A percentile compares a stretch with the other conserved stretches of the same genome.
These are phyloP conservation scores for Microcera coccophila DNA, from an alignment of 2,329 filamentous ascomycete species.

Conservation along the genomic window DNA sequence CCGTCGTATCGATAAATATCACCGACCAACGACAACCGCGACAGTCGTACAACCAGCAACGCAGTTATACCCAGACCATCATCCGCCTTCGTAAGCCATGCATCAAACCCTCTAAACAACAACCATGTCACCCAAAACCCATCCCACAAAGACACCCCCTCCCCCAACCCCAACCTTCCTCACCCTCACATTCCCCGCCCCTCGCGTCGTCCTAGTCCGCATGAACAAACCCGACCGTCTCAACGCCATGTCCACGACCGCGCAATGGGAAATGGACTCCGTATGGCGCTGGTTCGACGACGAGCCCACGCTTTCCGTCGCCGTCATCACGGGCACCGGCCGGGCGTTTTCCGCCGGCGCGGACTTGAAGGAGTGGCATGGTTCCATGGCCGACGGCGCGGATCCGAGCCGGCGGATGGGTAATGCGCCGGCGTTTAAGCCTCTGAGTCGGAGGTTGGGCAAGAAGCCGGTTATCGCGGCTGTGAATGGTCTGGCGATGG, in stretches of 20 bases:
- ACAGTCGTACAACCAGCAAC: too few relatives aligned
- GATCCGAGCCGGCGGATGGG: constrained; percentile 13
- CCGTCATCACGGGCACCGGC: constrained; percentile 49
- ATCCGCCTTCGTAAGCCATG: too few relatives aligned
- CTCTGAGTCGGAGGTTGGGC: constrained; percentile 51
- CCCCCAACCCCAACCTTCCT: constrained; percentile 13
- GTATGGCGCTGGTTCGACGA: constrained; percentile 52
- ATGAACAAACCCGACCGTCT: constrained; percentile 47
- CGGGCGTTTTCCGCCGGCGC: constrained; percentile 53
- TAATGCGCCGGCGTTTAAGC: constrained; percentile 38
- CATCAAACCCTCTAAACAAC: too few relatives aligned
- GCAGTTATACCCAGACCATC: too few relatives aligned
- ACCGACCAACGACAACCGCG: neutral
- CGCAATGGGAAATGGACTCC: constrained; percentile 14
- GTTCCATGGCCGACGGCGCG: constrained; percentile 14
- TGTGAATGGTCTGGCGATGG: constrained; percentile 55
- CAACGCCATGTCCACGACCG: constrained; percentile 34
- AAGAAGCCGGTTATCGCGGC: constrained; percentile 60
- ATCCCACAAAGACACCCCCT: constrained; percentile 10
- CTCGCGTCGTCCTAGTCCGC: constrained; percentile 47
- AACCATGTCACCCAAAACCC: constrained; percentile 6
- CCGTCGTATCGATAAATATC: neutral
- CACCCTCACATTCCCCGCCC: constrained; percentile 42
- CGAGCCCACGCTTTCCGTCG: constrained; percentile 45
- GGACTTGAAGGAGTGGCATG: constrained; percentile 48